Percentiles rank a stretch among this genome's conserved stretches.
These are phyloP conservation scores for Acidiella bohemica DNA, from an alignment of 495 filamentous ascomycete species.

Conservation along the genomic window DNA sequence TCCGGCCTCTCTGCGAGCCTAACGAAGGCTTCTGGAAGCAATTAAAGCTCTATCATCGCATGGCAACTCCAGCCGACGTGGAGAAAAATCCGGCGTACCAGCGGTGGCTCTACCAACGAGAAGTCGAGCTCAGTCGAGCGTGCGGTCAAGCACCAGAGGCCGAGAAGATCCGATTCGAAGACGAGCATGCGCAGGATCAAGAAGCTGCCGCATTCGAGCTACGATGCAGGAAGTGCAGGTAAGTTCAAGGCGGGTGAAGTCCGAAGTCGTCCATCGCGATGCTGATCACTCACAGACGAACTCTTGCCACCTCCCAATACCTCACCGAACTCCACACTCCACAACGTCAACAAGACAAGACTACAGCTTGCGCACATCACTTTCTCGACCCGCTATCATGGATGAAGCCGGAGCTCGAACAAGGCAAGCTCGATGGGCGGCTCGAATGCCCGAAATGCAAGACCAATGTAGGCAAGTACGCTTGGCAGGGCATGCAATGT, in stretches of 20 bases:
- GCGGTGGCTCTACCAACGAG: slow-evolving; percentile 71
- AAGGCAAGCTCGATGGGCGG: slow-evolving; percentile 64
- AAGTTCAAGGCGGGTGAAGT: slow-evolving; percentile 8
- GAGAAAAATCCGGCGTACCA: slow-evolving; percentile 64
- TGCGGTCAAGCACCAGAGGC: slow-evolving; percentile 52
- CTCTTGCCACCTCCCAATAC: slow-evolving; percentile 44
- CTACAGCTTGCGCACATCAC: slow-evolving; percentile 54
- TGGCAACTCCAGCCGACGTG: slow-evolving; percentile 57
- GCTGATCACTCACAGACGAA: slow-evolving; percentile 33
- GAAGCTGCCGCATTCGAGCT: slow-evolving; percentile 31
- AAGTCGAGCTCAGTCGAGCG: slow-evolving; percentile 59
- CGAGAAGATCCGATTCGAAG: slow-evolving; percentile 67
- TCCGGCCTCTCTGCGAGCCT: slow-evolving; percentile 63
- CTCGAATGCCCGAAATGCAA: slow-evolving; percentile 73
- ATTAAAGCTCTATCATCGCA: slow-evolving; percentile 70
- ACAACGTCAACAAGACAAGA: not conserved
- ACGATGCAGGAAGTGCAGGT: slow-evolving; percentile 42
- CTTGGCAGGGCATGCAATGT: slow-evolving; percentile 91
- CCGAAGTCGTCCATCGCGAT: not conserved
- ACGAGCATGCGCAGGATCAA: slow-evolving; percentile 42
- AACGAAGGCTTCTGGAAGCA: slow-evolving; percentile 77
- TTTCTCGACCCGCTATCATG: slow-evolving; percentile 84
- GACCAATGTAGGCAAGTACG: slow-evolving; percentile 76
- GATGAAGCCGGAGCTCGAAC: slow-evolving; percentile 74
- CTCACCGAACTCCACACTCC: not conserved